Evolutionary conservation across 1,284 basidiomycete genomes (phyloP).

Genomic region (Puccinia sorghi): DNA sequence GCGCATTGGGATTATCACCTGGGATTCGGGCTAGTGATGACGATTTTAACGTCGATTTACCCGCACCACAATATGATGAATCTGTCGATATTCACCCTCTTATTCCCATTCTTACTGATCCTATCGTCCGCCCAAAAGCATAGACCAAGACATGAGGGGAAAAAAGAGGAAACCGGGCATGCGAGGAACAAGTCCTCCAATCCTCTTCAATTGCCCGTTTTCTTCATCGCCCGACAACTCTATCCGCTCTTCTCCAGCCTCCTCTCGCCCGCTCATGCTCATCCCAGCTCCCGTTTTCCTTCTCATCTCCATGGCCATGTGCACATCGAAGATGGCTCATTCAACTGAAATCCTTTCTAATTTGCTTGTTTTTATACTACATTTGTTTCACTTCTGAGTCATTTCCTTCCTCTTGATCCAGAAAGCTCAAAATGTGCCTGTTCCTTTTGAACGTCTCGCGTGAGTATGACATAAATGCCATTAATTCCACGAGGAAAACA

Average conservation of each 20-base stretch:
- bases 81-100: conserved; percentile 29
- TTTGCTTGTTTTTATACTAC: too few relatives aligned
- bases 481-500: too few relatives aligned
- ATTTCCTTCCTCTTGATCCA: not conserved
- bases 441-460: too few relatives aligned
- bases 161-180: not conserved
- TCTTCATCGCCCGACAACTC: not conserved
- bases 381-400: too few relatives aligned
- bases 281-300: not conserved
- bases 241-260: not conserved
- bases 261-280: not conserved
- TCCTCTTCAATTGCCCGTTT: conserved; percentile 2
- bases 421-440: too few relatives aligned
- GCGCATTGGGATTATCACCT: conserved; percentile 34
- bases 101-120: conserved; percentile 40
- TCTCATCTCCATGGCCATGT: not conserved
- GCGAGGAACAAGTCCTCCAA: not conserved
- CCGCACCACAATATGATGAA: conserved; percentile 17
- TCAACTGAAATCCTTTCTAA: not conserved
- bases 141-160: not conserved
- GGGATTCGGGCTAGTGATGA: conserved; percentile 30
- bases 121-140: not conserved
- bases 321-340: conserved; percentile 16
- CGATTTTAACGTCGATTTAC: conserved; percentile 11
- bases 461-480: too few relatives aligned